Percentiles rank a stretch among this genome's conserved stretches.
Evolutionary conservation across 1,284 basidiomycete species (phyloP).

Genomic region (Sanghuangporus weigelae): DNA sequence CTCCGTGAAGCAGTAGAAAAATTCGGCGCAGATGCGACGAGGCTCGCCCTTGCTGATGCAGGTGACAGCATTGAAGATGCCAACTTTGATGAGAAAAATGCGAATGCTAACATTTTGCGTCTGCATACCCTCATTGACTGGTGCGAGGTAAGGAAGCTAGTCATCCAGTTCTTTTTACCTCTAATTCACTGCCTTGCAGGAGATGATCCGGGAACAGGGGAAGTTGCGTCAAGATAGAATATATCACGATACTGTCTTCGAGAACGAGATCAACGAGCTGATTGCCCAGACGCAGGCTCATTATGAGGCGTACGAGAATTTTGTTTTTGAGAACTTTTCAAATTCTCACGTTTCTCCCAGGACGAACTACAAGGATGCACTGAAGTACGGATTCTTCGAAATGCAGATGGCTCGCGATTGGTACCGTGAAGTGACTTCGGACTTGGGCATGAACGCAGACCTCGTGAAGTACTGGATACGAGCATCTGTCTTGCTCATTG

Average conservation of each 20-base stretch:
- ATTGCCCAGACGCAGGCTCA: conserved; percentile 76
- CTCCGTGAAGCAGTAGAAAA: conserved; percentile 75
- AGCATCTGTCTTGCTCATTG: conserved; percentile 71
- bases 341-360: conserved; percentile 35
- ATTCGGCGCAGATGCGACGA: conserved; percentile 91
- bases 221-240: conserved; percentile 61
- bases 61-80: conserved; percentile 97
- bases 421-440: conserved; percentile 91
- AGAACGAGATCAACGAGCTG: conserved; percentile 86
- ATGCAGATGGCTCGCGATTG: conserved; percentile 90
- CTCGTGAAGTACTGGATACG: conserved; percentile 78
- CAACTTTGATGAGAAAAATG: conserved; percentile 98
- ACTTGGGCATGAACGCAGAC: conserved; percentile 85
- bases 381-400: conserved; percentile 97
- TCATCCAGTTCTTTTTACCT: background rate
- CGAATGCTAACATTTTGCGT: conserved; percentile 95
- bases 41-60: conserved; percentile 91
- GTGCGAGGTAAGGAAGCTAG: conserved; percentile 67
- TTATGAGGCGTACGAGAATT: conserved; percentile 66
- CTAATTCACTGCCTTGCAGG: conserved; percentile 37
- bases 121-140: conserved; percentile 89
- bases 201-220: conserved; percentile 64
- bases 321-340: background rate
- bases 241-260: conserved; percentile 87
- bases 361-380: conserved; percentile 91